Conservation (phyloP, 148 eudicot species). For the Amaranthus cruentus region DNA sequence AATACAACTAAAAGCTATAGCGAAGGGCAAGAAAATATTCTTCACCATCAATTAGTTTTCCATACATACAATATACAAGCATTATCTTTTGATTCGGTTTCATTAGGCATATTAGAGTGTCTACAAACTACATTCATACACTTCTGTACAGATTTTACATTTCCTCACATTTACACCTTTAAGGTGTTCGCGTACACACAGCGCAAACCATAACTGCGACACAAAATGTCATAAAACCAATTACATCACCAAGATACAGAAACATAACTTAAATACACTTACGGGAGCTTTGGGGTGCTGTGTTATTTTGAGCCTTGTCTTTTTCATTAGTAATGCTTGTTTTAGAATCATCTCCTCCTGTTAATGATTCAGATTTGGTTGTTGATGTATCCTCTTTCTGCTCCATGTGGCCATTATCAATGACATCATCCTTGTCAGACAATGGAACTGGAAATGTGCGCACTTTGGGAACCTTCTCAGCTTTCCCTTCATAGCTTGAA, state of each 20-base stretch:
- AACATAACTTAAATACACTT: constrained; percentile 28
- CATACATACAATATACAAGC: not conserved
- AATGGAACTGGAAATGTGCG: constrained; percentile 39
- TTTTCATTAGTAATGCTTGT: constrained; percentile 21
- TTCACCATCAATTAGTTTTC: not conserved
- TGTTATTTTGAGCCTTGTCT: constrained; percentile 18
- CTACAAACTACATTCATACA: not conserved
- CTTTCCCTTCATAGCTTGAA: constrained; percentile 31
- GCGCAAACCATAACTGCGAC: not conserved
- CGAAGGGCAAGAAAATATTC: not conserved
- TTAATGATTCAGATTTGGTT: constrained; percentile 18
- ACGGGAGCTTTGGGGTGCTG: constrained; percentile 21
- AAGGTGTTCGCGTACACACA: too few species aligned
- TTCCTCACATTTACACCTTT: too few species aligned
- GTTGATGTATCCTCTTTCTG: constrained; percentile 20
- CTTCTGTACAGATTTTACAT: too few species aligned
- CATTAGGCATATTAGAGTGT: not conserved
- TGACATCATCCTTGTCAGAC: constrained; percentile 40
- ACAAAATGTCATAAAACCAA: not conserved
- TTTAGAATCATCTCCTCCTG: constrained; percentile 10
- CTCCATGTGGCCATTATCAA: constrained; percentile 31
- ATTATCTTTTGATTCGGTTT: not conserved
- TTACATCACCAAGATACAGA: not conserved
- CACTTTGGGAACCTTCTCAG: constrained; percentile 29
- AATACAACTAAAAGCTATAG: not conserved